Percentiles rank a stretch among this genome's conserved stretches.
Evolutionary conservation across 164 flowering plant genomes (phyloP).

Genomic region (Houttuynia cordata): DNA sequence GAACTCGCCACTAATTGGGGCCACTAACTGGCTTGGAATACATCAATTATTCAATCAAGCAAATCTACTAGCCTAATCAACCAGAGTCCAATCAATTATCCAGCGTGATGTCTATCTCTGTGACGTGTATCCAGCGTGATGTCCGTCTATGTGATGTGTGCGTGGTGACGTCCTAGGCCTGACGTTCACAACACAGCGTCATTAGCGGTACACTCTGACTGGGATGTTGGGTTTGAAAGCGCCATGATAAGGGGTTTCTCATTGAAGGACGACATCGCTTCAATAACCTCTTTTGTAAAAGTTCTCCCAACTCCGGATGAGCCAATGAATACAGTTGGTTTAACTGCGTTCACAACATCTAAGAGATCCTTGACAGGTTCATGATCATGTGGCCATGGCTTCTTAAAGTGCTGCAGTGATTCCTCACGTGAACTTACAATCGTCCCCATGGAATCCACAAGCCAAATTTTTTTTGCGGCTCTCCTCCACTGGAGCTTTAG

Average conservation of each 20-base stretch:
- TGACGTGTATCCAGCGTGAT: no score
- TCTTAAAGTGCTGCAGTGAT: constrained; percentile 89
- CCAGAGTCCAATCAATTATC: no score
- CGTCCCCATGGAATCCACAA: constrained; percentile 92
- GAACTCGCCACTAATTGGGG: no score
- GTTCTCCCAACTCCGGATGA: constrained; percentile 74
- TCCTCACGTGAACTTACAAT: constrained; percentile 73
- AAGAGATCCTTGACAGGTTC: constrained; percentile 58
- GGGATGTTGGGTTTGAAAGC: constrained; percentile 89
- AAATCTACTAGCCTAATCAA: no score
- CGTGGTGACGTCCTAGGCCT: no score
- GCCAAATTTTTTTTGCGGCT: constrained; percentile 83
- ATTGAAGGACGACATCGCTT: constrained; percentile 71
- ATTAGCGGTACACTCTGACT: constrained; percentile 92
- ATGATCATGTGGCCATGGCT: constrained; percentile 98
- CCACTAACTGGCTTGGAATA: no score
- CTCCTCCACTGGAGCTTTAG: constrained; percentile 65
- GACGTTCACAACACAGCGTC: no score
- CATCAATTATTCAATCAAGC: no score
- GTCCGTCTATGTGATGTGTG: no score
- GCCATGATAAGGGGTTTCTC: constrained; percentile 91
- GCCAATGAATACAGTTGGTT: constrained; percentile 81
- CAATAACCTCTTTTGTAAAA: constrained; percentile 79
- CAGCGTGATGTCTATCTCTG: no score
- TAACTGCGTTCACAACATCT: constrained; percentile 75